phyloP scores from a whole-genome alignment of 306 rosid genomes.

The Castanospermum australe region DNA sequence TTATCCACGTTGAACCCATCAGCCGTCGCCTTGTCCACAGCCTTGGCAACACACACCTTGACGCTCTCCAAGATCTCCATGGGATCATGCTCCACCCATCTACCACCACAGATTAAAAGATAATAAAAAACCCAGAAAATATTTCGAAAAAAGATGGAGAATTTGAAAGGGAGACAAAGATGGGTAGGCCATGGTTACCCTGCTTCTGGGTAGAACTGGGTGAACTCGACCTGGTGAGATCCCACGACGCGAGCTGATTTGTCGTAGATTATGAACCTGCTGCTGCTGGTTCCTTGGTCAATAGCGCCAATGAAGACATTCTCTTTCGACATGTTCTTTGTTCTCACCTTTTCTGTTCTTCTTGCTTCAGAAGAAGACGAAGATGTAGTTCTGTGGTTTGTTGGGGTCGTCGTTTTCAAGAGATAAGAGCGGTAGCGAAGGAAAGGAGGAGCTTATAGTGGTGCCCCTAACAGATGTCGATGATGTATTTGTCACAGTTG shows the following conservation, averaged over 20 bases:
- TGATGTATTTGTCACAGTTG: neutral
- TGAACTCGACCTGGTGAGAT: conserved; percentile 89
- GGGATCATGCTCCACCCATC: conserved; percentile 96
- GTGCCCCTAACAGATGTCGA: neutral
- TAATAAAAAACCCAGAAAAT: neutral
- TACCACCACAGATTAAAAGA: neutral
- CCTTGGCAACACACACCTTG: conserved; percentile 65
- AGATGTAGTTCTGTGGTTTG: neutral
- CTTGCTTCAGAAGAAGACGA: neutral
- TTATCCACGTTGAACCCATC: conserved; percentile 72
- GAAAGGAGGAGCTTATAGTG: neutral
- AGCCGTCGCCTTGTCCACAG: conserved; percentile 79
- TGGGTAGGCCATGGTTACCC: conserved; percentile 41
- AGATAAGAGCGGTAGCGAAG: neutral
- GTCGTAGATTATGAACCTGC: conserved; percentile 81
- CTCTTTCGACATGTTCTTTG: conserved; percentile 35
- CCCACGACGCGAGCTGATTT: conserved; percentile 42
- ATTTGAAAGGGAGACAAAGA: neutral
- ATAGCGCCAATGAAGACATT: conserved; percentile 66
- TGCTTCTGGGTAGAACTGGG: conserved; percentile 81
- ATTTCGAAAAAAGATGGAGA: neutral
- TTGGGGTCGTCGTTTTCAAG: neutral
- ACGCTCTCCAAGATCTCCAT: conserved; percentile 86
- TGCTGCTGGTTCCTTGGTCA: conserved; percentile 92
- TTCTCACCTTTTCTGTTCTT: neutral